These are phyloP conservation scores for Isatis tinctoria DNA, from an alignment of 345 rosid genomes.

Conservation along the genomic window DNA sequence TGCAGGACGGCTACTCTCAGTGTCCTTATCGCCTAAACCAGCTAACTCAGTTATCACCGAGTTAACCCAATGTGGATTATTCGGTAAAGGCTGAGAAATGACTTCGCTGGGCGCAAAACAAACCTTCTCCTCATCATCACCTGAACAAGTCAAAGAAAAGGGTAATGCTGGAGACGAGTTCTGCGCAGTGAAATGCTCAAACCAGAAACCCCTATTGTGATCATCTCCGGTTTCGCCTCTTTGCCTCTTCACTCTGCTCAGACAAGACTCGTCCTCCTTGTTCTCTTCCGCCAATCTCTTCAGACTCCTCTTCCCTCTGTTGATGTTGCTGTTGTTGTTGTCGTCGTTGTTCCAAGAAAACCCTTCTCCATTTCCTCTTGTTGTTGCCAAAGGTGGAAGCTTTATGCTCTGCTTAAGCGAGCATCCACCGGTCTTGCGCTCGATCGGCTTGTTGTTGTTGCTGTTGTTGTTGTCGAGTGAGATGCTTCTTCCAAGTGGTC, in stretches of 20 bases:
- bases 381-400: slow-evolving; percentile 85
- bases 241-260: slow-evolving; percentile 70
- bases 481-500: slow-evolving; percentile 72
- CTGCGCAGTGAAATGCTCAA: slow-evolving; percentile 54
- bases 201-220: slow-evolving; percentile 62
- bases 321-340: slow-evolving; percentile 77
- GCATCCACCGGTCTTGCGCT: slow-evolving; percentile 53
- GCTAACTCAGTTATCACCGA: slow-evolving; percentile 73
- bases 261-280: slow-evolving; percentile 57
- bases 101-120: slow-evolving; percentile 70
- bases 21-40: slow-evolving; percentile 60
- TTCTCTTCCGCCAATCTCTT: slow-evolving; percentile 80
- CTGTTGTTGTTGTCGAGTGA: slow-evolving; percentile 33
- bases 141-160: slow-evolving; percentile 65
- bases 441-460: slow-evolving; percentile 47
- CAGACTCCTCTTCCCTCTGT: slow-evolving; percentile 58
- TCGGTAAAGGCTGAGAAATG: slow-evolving; percentile 61
- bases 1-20: slow-evolving; percentile 52
- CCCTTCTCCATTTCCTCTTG: slow-evolving; percentile 37
- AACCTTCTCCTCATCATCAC: slow-evolving; percentile 58
- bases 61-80: slow-evolving; percentile 70
- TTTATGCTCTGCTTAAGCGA: slow-evolving; percentile 79
- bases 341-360: slow-evolving; percentile 55
- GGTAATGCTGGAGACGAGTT: slow-evolving; percentile 49
- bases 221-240: slow-evolving; percentile 48